Base-by-base conservation (phyloP, 1,284 basidiomycete species). In the Apiotrichum gracile region DNA sequence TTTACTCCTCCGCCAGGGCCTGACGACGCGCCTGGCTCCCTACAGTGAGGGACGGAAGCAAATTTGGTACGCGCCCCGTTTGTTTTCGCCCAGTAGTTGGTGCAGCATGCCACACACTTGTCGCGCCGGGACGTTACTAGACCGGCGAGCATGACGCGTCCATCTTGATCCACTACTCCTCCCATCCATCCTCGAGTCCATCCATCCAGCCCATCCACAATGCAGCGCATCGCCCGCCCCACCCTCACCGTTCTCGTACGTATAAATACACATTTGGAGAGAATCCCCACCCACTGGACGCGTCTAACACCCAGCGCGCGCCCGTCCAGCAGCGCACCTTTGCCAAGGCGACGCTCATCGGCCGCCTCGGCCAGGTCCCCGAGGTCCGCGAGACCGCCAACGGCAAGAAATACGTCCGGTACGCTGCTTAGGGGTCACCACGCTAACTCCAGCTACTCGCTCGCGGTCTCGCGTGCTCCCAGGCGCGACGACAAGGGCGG, bases 331-430 rank as follows among this genome's bases (percentile, higher is more conserved):
- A 50, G 44, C 58, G 63, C 51, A 38, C 45, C 43, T 62, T 56
- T 47, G 55, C 68, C 52, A 66, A 67, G 53, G 65, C 64, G 39
- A 67, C 67, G 40, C 57, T 73, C 50, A 50, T 73, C 37, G 70
- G 70, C 45, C 61, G 69, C 22, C 64, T 73, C 38, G 70, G 68
- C 37, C 58, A 58, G 42, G 58, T 56, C 26, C 70, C 70, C 37
- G 61, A 61, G 41, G 55, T 64, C 50, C 57, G 58, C 47, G 52
- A 58, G 42, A 62, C 61, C 26, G 52, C 52, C 31, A 47, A 54
- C 45, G 67, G 67, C 42, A 62, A 55, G 45, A 34, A 48, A n/a
- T 71, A 68, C 59, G 64, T 59, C 16, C 10, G 21, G 27, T 49
- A 3, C n/a, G 13, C 14, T 5, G 19, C 16, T 14, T 14, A 16